phyloP scores from a whole-genome alignment of 306 rosid genomes.

The Quercus ilex region DNA sequence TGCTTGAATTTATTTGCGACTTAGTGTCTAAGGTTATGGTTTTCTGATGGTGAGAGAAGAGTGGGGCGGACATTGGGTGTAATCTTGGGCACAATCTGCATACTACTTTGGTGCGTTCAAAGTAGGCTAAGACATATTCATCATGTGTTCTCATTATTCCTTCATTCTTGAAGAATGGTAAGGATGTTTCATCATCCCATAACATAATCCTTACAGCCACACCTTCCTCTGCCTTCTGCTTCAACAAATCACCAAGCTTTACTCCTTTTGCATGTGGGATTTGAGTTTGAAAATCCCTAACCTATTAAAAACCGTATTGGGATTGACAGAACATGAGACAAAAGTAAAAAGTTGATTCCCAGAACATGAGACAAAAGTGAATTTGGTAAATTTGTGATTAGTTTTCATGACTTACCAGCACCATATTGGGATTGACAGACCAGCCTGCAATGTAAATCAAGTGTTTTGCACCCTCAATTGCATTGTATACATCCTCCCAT shows the following conservation, averaged over 20 bases:
- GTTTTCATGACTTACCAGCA: conserved; percentile 53
- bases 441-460: conserved; percentile 90
- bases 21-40: conserved; percentile 63
- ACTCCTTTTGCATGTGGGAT: conserved; percentile 80
- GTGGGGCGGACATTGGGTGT: conserved; percentile 62
- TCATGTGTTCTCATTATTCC: conserved; percentile 90
- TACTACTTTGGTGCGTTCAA: conserved; percentile 62
- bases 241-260: conserved; percentile 76
- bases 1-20: conserved; percentile 30
- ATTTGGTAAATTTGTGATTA: background rate
- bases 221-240: conserved; percentile 89
- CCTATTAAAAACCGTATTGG: conserved; percentile 43
- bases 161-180: conserved; percentile 65
- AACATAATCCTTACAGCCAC: conserved; percentile 84
- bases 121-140: conserved; percentile 75
- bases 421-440: conserved; percentile 83
- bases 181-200: conserved; percentile 95
- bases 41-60: conserved; percentile 91
- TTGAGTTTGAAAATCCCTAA: conserved; percentile 72
- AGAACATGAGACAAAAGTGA: background rate
- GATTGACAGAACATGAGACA: background rate
- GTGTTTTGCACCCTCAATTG: conserved; percentile 77
- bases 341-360: background rate
- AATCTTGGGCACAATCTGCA: conserved; percentile 80
- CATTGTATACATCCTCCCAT: conserved; percentile 93